A percentile compares a stretch with the other conserved stretches of the same genome.
phyloP scores from a whole-genome alignment of 2,329 filamentous ascomycete species.

The Ceratocystis harringtonii region DNA sequence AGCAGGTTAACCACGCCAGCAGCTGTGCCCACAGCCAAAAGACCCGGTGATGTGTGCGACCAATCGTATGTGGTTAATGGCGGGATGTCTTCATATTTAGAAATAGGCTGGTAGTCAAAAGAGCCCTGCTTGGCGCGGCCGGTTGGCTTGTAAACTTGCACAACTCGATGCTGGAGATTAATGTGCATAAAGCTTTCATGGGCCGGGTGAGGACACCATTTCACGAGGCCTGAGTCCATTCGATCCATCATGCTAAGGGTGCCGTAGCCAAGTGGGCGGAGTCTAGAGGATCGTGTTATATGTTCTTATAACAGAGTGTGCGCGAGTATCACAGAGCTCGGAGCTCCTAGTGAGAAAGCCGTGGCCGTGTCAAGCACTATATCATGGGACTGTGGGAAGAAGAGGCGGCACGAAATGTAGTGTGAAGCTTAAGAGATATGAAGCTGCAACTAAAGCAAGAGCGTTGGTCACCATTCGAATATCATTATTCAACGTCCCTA shows the following conservation, averaged over 20 bases:
- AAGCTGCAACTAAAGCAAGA: background rate
- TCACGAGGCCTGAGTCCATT: constrained; percentile 47
- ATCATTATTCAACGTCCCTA: background rate
- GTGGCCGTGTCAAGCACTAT: background rate
- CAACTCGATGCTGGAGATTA: constrained; percentile 47
- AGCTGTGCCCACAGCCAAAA: constrained; percentile 61
- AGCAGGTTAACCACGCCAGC: constrained; percentile 63
- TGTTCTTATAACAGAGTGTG: background rate
- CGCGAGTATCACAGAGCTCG: background rate
- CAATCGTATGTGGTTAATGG: constrained; percentile 52
- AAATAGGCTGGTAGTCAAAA: constrained; percentile 43
- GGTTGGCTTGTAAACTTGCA: constrained; percentile 48
- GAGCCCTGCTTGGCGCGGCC: constrained; percentile 40
- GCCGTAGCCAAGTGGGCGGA: background rate
- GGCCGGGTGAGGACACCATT: constrained; percentile 47
- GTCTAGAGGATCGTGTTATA: background rate
- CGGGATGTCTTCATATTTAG: constrained; percentile 48
- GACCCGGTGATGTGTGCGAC: constrained; percentile 45
- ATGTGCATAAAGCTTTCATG: constrained; percentile 49
- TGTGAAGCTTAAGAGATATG: too few species aligned
- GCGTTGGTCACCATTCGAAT: background rate
- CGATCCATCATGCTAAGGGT: constrained; percentile 35
- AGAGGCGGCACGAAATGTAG: background rate
- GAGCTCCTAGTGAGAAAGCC: background rate
- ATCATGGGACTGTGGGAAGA: background rate